Evolutionary conservation across 805 yeast species (phyloP), one percentile per base, ranked within the genome.

Genomic region (Cyberlindnera amylophila): DNA sequence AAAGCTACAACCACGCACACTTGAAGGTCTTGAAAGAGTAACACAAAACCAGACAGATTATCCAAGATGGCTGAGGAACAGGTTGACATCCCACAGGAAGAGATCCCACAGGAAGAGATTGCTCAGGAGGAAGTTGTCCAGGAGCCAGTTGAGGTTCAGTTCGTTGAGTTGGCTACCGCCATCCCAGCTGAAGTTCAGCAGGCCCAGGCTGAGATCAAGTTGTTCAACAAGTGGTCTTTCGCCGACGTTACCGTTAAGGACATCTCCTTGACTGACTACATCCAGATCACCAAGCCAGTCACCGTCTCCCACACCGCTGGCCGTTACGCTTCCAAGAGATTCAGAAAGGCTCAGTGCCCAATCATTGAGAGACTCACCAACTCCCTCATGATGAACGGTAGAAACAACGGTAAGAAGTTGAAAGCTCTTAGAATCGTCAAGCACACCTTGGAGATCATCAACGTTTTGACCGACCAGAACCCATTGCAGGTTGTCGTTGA

Each of bases 301-400:
- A 93, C 89, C 67, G 93, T 90, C 55, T 79, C 97, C 67, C 99
- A 93, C 93, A 88, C 98, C 66, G 97, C 99, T 65, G 99, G 99
- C 73, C 91, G 96, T 77, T 93, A 91, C 79, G 98, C 98, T 66
- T 73, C 87, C 77, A 93, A 93, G 88, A 90, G 99, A 78, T 93
- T 93, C 86, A 90, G 98, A 85, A 93, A 93, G 86, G 93, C 98
- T 62, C 99, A 93, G 82, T 90, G 97, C 80, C 98, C 98, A 69
- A 84, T 93, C 73, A 74, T 93, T 63, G 99, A 93, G 85, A 91
- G 99, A 83, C 82, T 93, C 74, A 91, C 98, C 77, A 91, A 93
- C 91, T 86, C 99, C 57, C 81, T 93, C 71, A 93, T 93, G 99
- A 93, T 93, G 99, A 90, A 93, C 86, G 99, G 99, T 81, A 91